These are phyloP conservation scores for Microbotryum intermedium DNA, from an alignment of 1,284 basidiomycete species.

Conservation along the genomic window DNA sequence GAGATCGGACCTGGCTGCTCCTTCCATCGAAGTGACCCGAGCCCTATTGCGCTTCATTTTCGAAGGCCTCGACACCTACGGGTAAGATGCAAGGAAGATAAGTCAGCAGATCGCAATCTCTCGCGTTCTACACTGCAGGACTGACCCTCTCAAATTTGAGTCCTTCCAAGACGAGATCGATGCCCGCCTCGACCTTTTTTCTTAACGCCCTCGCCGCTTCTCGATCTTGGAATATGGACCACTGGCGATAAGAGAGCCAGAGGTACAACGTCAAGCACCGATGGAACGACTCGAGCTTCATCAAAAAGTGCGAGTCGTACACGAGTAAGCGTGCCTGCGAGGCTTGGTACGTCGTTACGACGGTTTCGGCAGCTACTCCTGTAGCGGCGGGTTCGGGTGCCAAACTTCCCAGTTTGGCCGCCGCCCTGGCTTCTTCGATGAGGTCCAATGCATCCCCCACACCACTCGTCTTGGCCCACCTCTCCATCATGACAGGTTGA, in stretches of 20 bases:
- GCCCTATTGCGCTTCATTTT: no score
- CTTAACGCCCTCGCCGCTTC: slow-evolving; percentile 42
- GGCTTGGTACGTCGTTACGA: no score
- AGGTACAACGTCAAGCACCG: slow-evolving; percentile 72
- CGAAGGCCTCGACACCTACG: no score
- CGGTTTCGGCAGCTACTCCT: not conserved
- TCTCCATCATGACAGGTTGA: slow-evolving; percentile 40
- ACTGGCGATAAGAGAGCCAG: slow-evolving; percentile 75
- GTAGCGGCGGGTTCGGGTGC: slow-evolving; percentile 33
- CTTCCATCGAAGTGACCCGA: no score
- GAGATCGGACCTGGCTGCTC: no score
- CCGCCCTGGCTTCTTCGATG: slow-evolving; percentile 19
- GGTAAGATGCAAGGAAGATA: not conserved
- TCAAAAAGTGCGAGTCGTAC: slow-evolving; percentile 10
- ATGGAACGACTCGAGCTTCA: slow-evolving; percentile 68
- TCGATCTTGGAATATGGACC: slow-evolving; percentile 60
- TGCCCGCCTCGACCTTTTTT: slow-evolving; percentile 24
- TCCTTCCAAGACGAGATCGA: slow-evolving; percentile 36
- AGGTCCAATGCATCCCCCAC: slow-evolving; percentile 46
- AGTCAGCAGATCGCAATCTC: not conserved
- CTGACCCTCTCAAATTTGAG: slow-evolving; percentile 34
- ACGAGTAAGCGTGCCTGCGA: not conserved
- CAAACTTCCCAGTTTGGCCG: slow-evolving; percentile 26
- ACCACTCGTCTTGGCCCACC: slow-evolving; percentile 38
- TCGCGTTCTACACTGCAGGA: not conserved